These are phyloP conservation scores for Salix suchowensis DNA, from an alignment of 345 rosid genomes.

Conservation along the genomic window DNA sequence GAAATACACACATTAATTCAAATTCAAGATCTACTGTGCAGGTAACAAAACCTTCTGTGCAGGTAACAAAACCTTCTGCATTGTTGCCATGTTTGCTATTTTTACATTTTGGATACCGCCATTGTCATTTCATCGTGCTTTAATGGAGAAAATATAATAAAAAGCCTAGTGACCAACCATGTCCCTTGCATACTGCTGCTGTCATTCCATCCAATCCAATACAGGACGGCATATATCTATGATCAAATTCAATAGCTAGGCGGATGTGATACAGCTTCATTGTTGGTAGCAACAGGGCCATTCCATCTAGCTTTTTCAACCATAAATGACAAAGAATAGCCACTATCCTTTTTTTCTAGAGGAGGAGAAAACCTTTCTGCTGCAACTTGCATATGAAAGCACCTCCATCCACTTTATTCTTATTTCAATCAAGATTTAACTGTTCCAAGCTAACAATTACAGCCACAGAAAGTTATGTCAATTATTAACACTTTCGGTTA, in stretches of 20 bases:
- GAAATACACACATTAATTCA: rapidly evolving
- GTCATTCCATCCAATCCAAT: constrained; percentile 11
- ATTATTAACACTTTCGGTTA: constrained; percentile 30
- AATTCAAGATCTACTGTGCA: no score
- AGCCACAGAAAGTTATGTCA: constrained; percentile 15
- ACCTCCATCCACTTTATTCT: constrained; percentile 33
- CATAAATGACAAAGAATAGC: constrained; percentile 30
- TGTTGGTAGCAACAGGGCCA: constrained; percentile 3
- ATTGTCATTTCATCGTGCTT: neutral
- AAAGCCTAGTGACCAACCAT: constrained; percentile 9
- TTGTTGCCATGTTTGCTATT: neutral
- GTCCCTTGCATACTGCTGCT: constrained; percentile 1
- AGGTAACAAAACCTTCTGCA: neutral
- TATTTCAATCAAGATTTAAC: constrained; percentile 20
- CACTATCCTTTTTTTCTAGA: constrained; percentile 17
- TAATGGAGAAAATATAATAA: constrained; percentile 4
- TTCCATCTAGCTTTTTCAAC: constrained; percentile 13
- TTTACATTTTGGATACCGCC: neutral
- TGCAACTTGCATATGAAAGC: constrained; percentile 37
- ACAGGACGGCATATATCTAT: neutral
- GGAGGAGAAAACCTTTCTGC: constrained; percentile 14
- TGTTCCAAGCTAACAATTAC: neutral
- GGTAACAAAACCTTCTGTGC: neutral
- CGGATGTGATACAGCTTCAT: neutral
- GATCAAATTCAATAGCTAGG: neutral